These are phyloP conservation scores for Kluyveromyces sp. DNA, from an alignment of 1,139 yeast genomes.

Conservation along the genomic window DNA sequence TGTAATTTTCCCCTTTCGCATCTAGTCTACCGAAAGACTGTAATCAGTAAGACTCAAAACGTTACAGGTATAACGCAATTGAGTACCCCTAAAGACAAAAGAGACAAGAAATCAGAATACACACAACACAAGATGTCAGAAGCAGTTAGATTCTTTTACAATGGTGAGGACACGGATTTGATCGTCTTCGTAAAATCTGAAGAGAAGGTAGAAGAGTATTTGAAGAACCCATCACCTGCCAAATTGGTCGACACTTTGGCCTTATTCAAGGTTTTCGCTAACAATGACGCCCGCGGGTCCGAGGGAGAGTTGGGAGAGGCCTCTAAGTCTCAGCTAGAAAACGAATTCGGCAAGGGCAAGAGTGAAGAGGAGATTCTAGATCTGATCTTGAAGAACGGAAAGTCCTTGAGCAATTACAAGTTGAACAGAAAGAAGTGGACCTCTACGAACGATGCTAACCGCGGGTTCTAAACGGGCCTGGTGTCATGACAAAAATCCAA, in stretches of 20 bases:
- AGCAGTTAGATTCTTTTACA: conserved; percentile 48
- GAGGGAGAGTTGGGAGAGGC: conserved; percentile 72
- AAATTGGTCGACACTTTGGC: conserved; percentile 55
- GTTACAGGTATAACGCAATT: not conserved
- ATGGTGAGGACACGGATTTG: conserved; percentile 59
- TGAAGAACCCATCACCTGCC: conserved; percentile 41
- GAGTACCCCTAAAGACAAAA: not conserved
- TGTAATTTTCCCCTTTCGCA: too few species aligned
- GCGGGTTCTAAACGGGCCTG: not conserved
- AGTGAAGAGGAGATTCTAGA: conserved; percentile 45
- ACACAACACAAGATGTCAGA: conserved; percentile 18
- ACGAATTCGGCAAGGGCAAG: conserved; percentile 54
- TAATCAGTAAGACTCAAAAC: not conserved
- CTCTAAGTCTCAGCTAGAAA: conserved; percentile 53
- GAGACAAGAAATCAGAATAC: not conserved
- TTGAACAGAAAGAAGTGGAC: conserved; percentile 7
- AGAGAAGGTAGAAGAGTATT: conserved; percentile 43
- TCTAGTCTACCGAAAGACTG: not conserved
- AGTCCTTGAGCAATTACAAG: conserved; percentile 17
- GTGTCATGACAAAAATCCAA: not conserved
- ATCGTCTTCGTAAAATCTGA: conserved; percentile 55
- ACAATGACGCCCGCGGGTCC: conserved; percentile 54
- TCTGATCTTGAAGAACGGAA: conserved; percentile 50
- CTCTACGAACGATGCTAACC: conserved; percentile 6
- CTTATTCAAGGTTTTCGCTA: conserved; percentile 54